Conservation (phyloP, 345 rosid species). For the Gossypium herbaceum region DNA sequence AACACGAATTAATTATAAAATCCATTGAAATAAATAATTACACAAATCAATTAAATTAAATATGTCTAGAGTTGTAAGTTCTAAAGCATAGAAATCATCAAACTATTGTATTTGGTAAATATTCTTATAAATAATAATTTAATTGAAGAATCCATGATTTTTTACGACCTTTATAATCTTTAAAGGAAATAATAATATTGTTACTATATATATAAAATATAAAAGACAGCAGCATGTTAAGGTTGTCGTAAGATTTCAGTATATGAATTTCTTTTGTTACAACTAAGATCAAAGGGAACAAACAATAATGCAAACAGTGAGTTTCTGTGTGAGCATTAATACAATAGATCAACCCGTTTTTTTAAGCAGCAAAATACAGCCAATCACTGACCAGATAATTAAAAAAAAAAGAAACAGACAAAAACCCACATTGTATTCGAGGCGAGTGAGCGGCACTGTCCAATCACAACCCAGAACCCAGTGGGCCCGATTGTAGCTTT, state of each 20-base stretch:
- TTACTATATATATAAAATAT: no score
- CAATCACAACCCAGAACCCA: conserved; percentile 11
- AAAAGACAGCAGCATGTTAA: not conserved
- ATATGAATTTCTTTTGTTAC: no score
- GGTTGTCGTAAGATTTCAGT: not conserved
- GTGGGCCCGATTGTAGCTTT: conserved; percentile 12
- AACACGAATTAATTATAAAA: no score
- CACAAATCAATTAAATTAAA: no score
- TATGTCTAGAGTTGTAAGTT: no score
- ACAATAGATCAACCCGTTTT: conserved; percentile 13
- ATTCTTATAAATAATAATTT: not conserved
- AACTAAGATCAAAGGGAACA: not conserved
- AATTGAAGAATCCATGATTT: not conserved
- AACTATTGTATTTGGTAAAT: not conserved
- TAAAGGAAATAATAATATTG: not conserved
- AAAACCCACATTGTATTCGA: conserved; percentile 21
- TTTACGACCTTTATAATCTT: not conserved
- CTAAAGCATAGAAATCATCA: not conserved
- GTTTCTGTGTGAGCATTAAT: conserved; percentile 7
- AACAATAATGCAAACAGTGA: not conserved
- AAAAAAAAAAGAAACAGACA: not conserved
- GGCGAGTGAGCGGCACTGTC: conserved; percentile 15
- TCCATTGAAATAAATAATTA: no score
- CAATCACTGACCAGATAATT: conserved; percentile 32
- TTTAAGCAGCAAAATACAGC: conserved; percentile 24